Conservation (phyloP, 2,329 filamentous ascomycete species). For the Trichoderma guizhouense region DNA sequence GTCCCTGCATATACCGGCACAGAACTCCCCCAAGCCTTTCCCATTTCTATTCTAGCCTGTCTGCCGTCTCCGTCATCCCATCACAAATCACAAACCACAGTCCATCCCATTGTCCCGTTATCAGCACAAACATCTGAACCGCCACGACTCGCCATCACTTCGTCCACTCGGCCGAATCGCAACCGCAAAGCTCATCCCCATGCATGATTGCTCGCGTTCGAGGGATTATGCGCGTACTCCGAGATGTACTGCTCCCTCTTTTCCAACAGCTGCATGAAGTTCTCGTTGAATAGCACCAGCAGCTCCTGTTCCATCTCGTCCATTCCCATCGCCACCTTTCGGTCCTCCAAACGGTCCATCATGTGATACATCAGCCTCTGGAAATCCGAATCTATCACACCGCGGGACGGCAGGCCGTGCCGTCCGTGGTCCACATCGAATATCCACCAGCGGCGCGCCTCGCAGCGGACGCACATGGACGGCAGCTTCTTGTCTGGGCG, state of each 20-base stretch:
- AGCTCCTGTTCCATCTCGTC: background rate
- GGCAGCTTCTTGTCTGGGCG: background rate
- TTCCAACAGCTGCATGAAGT: conserved; percentile 13
- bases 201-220: background rate
- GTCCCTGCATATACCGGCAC: background rate
- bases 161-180: background rate
- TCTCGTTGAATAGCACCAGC: background rate
- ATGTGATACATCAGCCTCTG: conserved; percentile 22
- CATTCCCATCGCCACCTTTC: background rate
- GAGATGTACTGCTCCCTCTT: conserved; percentile 9
- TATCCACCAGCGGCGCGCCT: conserved; percentile 6
- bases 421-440: conserved; percentile 2
- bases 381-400: conserved; percentile 20
- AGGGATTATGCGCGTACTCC: background rate
- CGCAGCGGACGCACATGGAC: conserved; percentile 20
- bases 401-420: background rate
- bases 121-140: background rate
- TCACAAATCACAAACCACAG: background rate
- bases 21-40: background rate
- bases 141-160: background rate
- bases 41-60: background rate
- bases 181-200: background rate
- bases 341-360: conserved; percentile 14
- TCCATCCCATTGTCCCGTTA: background rate
- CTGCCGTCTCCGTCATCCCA: background rate